Conservation (phyloP, 1,139 yeast species). For the Kodamaea alishanica region DNA sequence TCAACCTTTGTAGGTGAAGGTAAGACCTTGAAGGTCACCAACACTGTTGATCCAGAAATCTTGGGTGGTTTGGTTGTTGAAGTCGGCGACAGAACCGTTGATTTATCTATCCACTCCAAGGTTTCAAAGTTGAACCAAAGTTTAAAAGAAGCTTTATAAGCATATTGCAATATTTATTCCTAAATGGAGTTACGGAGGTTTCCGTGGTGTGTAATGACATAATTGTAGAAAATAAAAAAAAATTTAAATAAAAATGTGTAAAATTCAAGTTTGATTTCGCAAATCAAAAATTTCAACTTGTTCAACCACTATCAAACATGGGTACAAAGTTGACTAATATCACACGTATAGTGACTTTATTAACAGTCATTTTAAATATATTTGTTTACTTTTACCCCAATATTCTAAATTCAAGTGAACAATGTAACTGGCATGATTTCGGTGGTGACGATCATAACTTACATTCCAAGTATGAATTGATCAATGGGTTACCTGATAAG, state of each 20-base stretch:
- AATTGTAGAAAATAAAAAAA: neutral
- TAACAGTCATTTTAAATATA: conserved; percentile 47
- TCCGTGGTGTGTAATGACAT: too few species aligned
- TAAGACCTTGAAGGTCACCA: conserved; percentile 79
- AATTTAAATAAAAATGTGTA: neutral
- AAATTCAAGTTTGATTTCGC: neutral
- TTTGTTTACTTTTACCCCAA: conserved; percentile 78
- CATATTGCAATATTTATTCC: neutral
- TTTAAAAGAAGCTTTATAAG: conserved; percentile 74
- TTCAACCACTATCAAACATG: conserved; percentile 1
- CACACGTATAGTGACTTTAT: conserved; percentile 21
- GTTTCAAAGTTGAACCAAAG: conserved; percentile 86
- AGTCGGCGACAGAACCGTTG: conserved; percentile 96
- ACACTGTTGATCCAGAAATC: conserved; percentile 83
- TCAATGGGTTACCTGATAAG: conserved; percentile 21
- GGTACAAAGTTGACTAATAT: conserved; percentile 1
- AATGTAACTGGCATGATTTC: conserved; percentile 54
- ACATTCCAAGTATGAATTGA: conserved; percentile 10
- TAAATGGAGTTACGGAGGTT: neutral
- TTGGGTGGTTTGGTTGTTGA: conserved; percentile 95
- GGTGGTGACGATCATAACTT: conserved; percentile 3
- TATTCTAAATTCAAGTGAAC: conserved; percentile 37
- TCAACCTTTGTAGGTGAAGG: conserved; percentile 82
- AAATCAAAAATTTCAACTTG: neutral
- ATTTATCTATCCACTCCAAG: conserved; percentile 81